Base-by-base conservation (phyloP, 768 basidiomycete species). In the Cystobasidium ongulense region DNA sequence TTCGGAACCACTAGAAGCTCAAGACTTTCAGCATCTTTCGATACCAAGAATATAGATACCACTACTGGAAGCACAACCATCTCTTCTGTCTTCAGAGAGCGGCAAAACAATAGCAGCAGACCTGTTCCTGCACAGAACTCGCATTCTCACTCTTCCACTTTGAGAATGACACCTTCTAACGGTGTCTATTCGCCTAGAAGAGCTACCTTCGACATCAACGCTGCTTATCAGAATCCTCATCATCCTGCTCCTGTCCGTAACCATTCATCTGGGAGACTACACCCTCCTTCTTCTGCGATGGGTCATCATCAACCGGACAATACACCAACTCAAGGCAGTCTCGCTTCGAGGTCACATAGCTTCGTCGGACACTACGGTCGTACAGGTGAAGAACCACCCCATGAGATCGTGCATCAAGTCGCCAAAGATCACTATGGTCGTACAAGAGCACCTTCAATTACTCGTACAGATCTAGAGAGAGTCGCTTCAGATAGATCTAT, bases 1-100 rank as follows among this genome's bases (percentile, higher is more conserved):
- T 29, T 59, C 33, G 57, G 57, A 8, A 31, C 29, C 29, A 35
- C 57, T 29, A 59, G 57, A 31, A 23, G 11, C 8, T 8, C 54
- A 10, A 11, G 68, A 21, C 68, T 71, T n/a, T 71, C 68, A 17
- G 50, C 68, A 10, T 71, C 68, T 27, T 71, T 29, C 36, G 68
- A 71, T 59, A 4, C 25, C n/a, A 71, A 36, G 27, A 43, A 29
- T 11, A 31, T 17, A n/a, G 31, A 18, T 39, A 43, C 33, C 7
- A 31, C 23, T 39, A 67, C 11, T 21, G 46, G 39, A 10, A 67
- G 65, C 31, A 53, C 38, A 10, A 50, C 46, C 7, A 67, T 67
- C 41, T 50, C 39, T 29, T 25, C 57, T 59, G 21, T 59, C 13
- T 59, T 59, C 33, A 11, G 57, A 35, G 57, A 59, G 33, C 25